Base-by-base conservation (phyloP, 2,329 filamentous ascomycete species). In the Phialemonium atrogriseum region DNA sequence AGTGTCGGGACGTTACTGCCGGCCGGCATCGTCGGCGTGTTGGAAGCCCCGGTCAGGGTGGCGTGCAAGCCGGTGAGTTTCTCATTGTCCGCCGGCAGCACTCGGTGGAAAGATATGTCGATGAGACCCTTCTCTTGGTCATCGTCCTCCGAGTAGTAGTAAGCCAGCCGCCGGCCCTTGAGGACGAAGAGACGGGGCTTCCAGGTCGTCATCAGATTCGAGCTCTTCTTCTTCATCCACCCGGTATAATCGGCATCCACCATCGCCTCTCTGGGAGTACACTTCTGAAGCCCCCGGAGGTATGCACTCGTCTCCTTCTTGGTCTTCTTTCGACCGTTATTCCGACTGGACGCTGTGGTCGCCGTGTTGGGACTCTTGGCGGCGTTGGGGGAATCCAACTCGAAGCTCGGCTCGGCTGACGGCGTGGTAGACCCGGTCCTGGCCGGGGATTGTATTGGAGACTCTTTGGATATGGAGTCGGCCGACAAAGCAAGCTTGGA, bases 221-320 rank as follows among this genome's bases (percentile, higher is more conserved):
- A 89, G 37, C 86, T 94, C 59, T 93, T 88, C 70, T 98, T 98
- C 68, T 91, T 96, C 91, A 98, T 98, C 91, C 91, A 98, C 2
- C 91, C 91, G 48, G 81, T 89, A 55, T 94, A 96, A 51, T 98
- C 89, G 34, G 86, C 89, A 39, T 77, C 78, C 39, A 77, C 64
- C 58, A 94, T 91, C 38, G 89, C 87, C 51, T 94, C 85, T 34
- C 77, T 68, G 0, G 91, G 91, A 0, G 74, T 63, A 38, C 89
- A 82, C 56, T 88, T 87, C 45, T 84, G 73, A 24, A 96, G 62
- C 0, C 91, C 91, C 18, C 84, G 80, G 12, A 80, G 84, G 57
- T 96, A 98, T 1, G 91, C 91, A 49, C 88, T 95, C 0, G 91
- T 98, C 36, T 86, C 80, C 54, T 96, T 93, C 64, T 98, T 98